These are phyloP conservation scores for Boletales sp. DNA, from an alignment of 768 basidiomycete species.

Conservation along the genomic window DNA sequence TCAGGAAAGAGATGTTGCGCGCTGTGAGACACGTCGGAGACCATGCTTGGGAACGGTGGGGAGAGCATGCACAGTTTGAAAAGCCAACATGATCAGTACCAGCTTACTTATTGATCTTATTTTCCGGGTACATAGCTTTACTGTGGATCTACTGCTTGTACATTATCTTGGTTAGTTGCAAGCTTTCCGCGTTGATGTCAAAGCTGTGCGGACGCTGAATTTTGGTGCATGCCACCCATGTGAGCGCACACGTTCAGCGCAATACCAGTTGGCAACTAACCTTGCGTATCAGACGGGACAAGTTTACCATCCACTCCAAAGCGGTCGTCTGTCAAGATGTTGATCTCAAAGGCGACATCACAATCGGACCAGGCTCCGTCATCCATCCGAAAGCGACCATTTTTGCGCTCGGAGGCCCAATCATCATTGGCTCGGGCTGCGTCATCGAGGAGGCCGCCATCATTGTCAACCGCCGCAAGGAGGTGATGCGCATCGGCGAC, in stretches of 20 bases:
- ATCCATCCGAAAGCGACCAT: constrained; percentile 95
- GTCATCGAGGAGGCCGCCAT: constrained; percentile 91
- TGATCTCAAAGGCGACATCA: constrained; percentile 91
- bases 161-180: constrained; percentile 3
- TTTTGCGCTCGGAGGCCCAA: constrained; percentile 86
- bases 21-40: constrained; percentile 37
- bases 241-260: constrained; percentile 10
- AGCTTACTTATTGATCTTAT: constrained; percentile 18
- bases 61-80: constrained; percentile 27
- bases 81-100: constrained; percentile 25
- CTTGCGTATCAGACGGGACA: constrained; percentile 61
- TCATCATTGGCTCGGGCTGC: constrained; percentile 83
- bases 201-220: background rate
- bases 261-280: background rate
- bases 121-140: constrained; percentile 13
- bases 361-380: constrained; percentile 87
- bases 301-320: constrained; percentile 86
- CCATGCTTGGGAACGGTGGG: constrained; percentile 44
- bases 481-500: constrained; percentile 91
- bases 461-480: constrained; percentile 86
- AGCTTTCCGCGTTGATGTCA: background rate
- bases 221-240: constrained; percentile 27
- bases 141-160: constrained; percentile 17
- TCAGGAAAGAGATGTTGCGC: constrained; percentile 36
- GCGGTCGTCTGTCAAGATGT: constrained; percentile 92